Percentiles rank a stretch among this genome's conserved stretches.
These are phyloP conservation scores for Leptosphaerulina australis DNA, from an alignment of 2,329 filamentous ascomycete genomes.

Conservation along the genomic window DNA sequence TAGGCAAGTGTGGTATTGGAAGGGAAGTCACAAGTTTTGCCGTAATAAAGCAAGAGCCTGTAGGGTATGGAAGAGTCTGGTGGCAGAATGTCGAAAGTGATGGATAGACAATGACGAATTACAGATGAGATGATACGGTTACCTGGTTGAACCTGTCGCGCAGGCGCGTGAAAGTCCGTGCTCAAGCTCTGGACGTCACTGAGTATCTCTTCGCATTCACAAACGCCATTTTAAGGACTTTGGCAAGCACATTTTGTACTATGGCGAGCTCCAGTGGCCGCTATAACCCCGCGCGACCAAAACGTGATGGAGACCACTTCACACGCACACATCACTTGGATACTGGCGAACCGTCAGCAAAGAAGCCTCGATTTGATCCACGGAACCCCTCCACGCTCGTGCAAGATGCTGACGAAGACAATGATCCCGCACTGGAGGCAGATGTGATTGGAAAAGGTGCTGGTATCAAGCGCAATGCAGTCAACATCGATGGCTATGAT, in stretches of 20 bases:
- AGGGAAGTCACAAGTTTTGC: not conserved
- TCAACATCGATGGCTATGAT: slow-evolving; percentile 97
- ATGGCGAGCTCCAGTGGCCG: slow-evolving; percentile 41
- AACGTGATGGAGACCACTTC: slow-evolving; percentile 82
- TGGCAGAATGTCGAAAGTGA: slow-evolving; percentile 13
- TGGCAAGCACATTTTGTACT: not conserved
- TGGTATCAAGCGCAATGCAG: slow-evolving; percentile 85
- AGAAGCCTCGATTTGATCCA: slow-evolving; percentile 90
- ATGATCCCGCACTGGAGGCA: slow-evolving; percentile 79
- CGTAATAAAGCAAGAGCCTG: not conserved
- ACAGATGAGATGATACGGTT: slow-evolving; percentile 27
- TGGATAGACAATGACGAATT: slow-evolving; percentile 25
- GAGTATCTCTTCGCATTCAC: not conserved
- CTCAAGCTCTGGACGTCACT: slow-evolving; percentile 20
- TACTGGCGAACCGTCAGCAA: slow-evolving; percentile 60
- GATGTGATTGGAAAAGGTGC: slow-evolving; percentile 84
- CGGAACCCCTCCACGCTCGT: slow-evolving; percentile 93
- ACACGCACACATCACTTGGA: slow-evolving; percentile 74
- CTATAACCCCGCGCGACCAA: slow-evolving; percentile 70
- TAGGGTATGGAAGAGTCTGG: not conserved
- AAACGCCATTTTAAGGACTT: not conserved
- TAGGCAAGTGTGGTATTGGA: not conserved
- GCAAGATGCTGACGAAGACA: slow-evolving; percentile 76
- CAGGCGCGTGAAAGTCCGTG: slow-evolving; percentile 15
- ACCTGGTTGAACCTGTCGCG: slow-evolving; percentile 25